Evolutionary conservation across 2,329 filamentous ascomycete species (phyloP).

Genomic region (Alternaria hordeiaustralica): DNA sequence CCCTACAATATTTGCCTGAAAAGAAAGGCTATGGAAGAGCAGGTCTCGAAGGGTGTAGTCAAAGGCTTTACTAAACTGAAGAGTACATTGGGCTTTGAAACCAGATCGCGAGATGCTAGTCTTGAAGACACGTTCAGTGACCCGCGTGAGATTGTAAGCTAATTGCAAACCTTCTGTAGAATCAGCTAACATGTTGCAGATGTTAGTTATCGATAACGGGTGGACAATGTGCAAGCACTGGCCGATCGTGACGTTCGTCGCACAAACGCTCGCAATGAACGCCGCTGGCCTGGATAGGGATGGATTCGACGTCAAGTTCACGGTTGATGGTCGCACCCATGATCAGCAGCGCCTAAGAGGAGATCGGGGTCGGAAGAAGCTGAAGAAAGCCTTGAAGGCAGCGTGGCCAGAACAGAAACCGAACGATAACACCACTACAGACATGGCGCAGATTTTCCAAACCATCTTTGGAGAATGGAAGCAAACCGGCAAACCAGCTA

Average conservation of each 20-base stretch:
- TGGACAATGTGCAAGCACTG: slow-evolving; percentile 19
- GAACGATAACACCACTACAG: not conserved
- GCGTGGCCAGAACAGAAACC: not conserved
- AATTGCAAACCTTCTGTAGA: too few species aligned
- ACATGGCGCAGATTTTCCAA: not conserved
- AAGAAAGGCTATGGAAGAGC: not conserved
- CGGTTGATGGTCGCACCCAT: not conserved
- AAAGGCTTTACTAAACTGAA: not conserved
- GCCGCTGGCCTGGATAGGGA: slow-evolving; percentile 20
- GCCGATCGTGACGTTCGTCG: slow-evolving; percentile 19
- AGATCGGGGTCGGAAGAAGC: not conserved
- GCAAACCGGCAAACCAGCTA: not conserved
- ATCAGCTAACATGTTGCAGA: too few species aligned
- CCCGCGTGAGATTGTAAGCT: not conserved
- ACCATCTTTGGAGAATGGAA: not conserved
- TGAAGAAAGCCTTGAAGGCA: not conserved
- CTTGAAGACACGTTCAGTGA: not conserved
- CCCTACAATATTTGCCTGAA: not conserved
- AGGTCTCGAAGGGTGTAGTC: not conserved
- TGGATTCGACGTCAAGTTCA: slow-evolving; percentile 25
- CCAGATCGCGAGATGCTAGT: not conserved
- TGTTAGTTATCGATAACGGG: not conserved
- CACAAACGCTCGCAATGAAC: slow-evolving; percentile 20
- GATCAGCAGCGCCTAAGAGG: not conserved
- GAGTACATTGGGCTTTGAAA: not conserved